Percentiles rank a stretch among this genome's conserved stretches.
These are phyloP conservation scores for Climacium dendroides DNA, from an alignment of 225 moss, liverwort and hornwort species.

Conservation along the genomic window DNA sequence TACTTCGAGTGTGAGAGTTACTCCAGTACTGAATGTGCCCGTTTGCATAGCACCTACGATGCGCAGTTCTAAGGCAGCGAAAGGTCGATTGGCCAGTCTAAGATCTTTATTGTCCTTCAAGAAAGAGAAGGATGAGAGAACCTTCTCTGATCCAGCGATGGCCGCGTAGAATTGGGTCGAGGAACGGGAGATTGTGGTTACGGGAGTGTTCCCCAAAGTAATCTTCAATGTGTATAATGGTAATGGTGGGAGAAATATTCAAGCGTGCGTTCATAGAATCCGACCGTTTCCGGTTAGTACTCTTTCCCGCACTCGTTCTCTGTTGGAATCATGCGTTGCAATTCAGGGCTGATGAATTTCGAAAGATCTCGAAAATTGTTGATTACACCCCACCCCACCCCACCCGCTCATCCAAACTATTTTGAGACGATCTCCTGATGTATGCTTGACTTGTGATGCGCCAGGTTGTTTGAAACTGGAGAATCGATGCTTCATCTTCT, in stretches of 20 bases:
- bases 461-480: conserved; percentile 1
- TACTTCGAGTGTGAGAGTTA: conserved; percentile 67
- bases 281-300: conserved; percentile 1
- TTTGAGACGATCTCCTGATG: background rate
- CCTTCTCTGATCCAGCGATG: conserved; percentile 28
- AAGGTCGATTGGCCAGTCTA: conserved; percentile 62
- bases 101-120: conserved; percentile 67
- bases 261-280: background rate
- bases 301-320: background rate
- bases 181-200: background rate
- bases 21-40: conserved; percentile 84
- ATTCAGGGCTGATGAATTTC: background rate
- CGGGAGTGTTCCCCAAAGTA: background rate
- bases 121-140: conserved; percentile 58
- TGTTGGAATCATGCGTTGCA: background rate
- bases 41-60: conserved; percentile 82
- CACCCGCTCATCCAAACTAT: background rate
- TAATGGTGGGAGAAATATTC: background rate
- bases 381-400: background rate
- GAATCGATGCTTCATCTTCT: background rate
- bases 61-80: conserved; percentile 67
- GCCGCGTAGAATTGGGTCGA: conserved; percentile 10
- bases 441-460: background rate
- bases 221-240: background rate
- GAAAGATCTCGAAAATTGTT: background rate